Conservation (phyloP, 257 asterid genomes). For the Solanum lycopersicoides region DNA sequence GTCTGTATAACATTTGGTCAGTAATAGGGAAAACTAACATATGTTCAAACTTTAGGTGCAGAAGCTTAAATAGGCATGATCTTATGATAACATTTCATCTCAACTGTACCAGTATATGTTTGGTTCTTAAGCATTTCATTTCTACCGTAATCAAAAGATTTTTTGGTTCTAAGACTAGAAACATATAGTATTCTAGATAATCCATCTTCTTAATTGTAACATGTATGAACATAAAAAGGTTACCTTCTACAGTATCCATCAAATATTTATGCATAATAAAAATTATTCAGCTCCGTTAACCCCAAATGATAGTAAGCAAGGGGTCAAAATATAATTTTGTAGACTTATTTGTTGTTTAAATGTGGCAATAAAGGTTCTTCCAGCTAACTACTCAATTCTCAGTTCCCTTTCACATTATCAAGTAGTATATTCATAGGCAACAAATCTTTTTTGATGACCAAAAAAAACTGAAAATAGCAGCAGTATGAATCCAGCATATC, state of each 20-base stretch:
- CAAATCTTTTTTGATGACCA: not conserved
- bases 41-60: not conserved
- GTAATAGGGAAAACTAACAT: not conserved
- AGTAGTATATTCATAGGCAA: not conserved
- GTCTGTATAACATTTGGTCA: not conserved
- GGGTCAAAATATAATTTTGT: not conserved
- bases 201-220: not conserved
- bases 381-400: not conserved
- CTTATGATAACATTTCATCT: not conserved
- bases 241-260: not conserved
- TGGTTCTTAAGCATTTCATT: not conserved
- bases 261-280: not conserved
- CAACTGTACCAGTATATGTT: not conserved
- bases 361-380: not conserved
- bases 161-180: not conserved
- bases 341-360: not conserved
- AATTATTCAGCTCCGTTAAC: not conserved
- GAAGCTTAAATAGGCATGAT: not conserved
- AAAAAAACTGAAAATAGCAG: no score
- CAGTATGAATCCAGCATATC: no score
- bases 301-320: not conserved
- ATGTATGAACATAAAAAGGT: not conserved
- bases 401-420: not conserved
- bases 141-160: not conserved
- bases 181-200: not conserved